Evolutionary conservation across 2,329 filamentous ascomycete species (phyloP).

Genomic region (Orbilia javanica): DNA sequence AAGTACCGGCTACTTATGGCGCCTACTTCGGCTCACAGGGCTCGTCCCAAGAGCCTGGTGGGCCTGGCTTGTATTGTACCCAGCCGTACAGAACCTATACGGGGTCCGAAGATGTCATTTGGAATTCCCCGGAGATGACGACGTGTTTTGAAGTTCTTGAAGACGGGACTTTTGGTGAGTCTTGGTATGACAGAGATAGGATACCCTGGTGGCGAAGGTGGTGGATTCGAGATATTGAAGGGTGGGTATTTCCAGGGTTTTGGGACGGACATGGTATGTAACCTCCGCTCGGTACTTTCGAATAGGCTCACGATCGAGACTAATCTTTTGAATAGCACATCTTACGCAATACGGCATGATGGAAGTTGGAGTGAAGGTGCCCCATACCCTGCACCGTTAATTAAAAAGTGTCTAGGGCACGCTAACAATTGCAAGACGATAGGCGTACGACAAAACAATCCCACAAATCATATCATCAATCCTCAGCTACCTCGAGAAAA

Average conservation of each 20-base stretch:
- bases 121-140: not conserved
- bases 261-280: conserved; percentile 75
- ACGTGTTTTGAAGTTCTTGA: conserved; percentile 34
- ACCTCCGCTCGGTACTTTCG: not conserved
- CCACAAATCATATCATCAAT: conserved; percentile 70
- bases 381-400: conserved; percentile 67
- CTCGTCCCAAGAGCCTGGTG: not conserved
- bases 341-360: conserved; percentile 76
- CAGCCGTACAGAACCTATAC: conserved; percentile 4
- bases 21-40: not conserved
- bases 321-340: conserved; percentile 67
- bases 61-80: conserved; percentile 29
- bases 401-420: conserved; percentile 59
- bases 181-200: conserved; percentile 16
- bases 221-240: conserved; percentile 7
- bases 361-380: conserved; percentile 75
- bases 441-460: conserved; percentile 18
- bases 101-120: conserved; percentile 20
- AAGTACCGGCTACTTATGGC: not conserved
- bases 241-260: conserved; percentile 73
- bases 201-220: not conserved
- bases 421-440: not conserved
- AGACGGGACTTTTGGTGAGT: conserved; percentile 10
- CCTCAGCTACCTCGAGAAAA: conserved; percentile 68
- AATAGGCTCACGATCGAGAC: not conserved